Percentiles rank a stretch among this genome's conserved stretches.
phyloP scores from a whole-genome alignment of 2,329 filamentous ascomycete species.

The Fusarium newnesense region DNA sequence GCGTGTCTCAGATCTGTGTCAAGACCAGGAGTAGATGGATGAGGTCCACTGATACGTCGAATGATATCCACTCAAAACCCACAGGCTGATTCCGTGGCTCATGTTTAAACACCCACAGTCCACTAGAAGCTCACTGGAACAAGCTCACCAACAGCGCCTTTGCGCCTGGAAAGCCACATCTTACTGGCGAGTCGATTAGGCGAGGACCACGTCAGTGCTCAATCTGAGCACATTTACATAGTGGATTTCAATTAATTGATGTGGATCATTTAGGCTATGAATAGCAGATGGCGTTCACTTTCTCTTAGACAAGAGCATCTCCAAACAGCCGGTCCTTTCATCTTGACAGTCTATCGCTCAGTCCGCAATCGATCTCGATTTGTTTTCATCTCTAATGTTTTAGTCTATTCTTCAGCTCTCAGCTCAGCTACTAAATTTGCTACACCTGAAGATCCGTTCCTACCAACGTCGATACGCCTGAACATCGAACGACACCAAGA shows the following conservation, averaged over 20 bases:
- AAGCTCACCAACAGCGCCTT: conserved; percentile 8
- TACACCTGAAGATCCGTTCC: conserved; percentile 4
- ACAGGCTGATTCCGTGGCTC: conserved; percentile 15
- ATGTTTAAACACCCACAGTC: conserved; percentile 10
- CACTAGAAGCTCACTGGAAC: conserved; percentile 32
- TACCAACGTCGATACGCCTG: conserved; percentile 1
- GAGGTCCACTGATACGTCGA: conserved; percentile 15
- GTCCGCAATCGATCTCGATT: conserved; percentile 16
- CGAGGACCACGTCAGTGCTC: conserved; percentile 39
- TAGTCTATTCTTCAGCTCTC: not conserved
- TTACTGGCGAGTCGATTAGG: conserved; percentile 12
- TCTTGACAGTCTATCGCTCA: conserved; percentile 7
- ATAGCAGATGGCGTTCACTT: conserved; percentile 20
- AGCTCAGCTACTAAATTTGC: conserved; percentile 1
- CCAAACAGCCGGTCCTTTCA: conserved; percentile 12
- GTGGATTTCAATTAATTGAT: conserved; percentile 13
- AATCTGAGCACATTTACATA: conserved; percentile 18
- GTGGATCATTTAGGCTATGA: conserved; percentile 29
- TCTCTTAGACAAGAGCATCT: conserved; percentile 12
- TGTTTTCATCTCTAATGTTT: conserved; percentile 9
- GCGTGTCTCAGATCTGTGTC: conserved; percentile 58
- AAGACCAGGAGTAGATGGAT: conserved; percentile 42
- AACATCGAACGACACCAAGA: conserved; percentile 16
- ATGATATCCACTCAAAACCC: conserved; percentile 19
- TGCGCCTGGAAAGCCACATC: conserved; percentile 12